phyloP scores from a whole-genome alignment of 306 rosid genomes.

The Cucumis cinereus region DNA sequence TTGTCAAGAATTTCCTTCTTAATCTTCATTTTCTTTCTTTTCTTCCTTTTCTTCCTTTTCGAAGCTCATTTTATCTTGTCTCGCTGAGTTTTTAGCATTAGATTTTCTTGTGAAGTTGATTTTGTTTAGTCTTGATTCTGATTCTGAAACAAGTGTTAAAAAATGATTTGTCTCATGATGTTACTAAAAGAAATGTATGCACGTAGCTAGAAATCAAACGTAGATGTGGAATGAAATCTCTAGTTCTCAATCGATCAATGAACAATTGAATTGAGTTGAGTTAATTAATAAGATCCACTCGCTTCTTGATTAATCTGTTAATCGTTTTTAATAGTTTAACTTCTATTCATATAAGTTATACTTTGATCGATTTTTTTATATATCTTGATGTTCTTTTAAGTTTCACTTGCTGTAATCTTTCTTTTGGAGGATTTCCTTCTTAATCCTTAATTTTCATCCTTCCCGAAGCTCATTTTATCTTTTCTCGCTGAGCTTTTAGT shows the following conservation, averaged over 20 bases:
- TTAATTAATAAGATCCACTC: not conserved
- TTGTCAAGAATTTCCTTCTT: not conserved
- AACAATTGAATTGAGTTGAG: not conserved
- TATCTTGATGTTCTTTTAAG: not conserved
- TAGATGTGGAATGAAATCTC: not conserved
- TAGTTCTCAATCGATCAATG: not conserved
- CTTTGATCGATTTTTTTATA: not conserved
- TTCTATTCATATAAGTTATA: not conserved
- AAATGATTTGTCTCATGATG: not conserved
- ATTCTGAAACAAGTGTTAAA: not conserved
- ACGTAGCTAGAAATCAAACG: not conserved
- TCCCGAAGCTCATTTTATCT: not conserved
- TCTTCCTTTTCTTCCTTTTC: no score
- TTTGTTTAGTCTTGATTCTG: not conserved
- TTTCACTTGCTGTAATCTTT: not conserved
- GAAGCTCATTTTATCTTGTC: not conserved
- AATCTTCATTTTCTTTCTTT: not conserved
- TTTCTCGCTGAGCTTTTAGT: not conserved
- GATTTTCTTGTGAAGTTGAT: not conserved
- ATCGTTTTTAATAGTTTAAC: not conserved
- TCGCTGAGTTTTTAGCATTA: not conserved
- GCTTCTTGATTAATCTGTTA: not conserved
- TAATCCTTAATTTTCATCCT: not conserved
- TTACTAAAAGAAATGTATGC: not conserved
- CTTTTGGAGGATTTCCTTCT: not conserved